phyloP scores from a whole-genome alignment of 768 basidiomycete genomes.

The Pleurotus giganteus region DNA sequence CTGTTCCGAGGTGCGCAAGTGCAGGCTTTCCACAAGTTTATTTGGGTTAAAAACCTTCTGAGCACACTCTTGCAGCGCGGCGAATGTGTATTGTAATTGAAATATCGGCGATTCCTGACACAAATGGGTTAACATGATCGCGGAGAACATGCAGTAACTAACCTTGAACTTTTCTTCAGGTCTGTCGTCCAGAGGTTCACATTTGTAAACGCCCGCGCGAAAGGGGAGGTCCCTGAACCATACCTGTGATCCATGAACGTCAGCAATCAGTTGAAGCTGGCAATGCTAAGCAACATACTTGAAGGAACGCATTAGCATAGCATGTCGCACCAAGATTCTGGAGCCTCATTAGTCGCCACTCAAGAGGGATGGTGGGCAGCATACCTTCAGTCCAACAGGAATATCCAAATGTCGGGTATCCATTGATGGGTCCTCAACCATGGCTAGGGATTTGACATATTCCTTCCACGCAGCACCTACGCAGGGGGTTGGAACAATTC shows the following conservation, averaged over 20 bases:
- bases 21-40: slow-evolving; percentile 82
- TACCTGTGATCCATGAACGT: slow-evolving; percentile 46
- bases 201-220: slow-evolving; percentile 78
- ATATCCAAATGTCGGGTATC: slow-evolving; percentile 47
- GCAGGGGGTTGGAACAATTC: slow-evolving; percentile 10
- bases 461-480: slow-evolving; percentile 48
- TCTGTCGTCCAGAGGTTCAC: slow-evolving; percentile 52
- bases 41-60: slow-evolving; percentile 77
- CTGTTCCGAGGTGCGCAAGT: slow-evolving; percentile 80
- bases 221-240: slow-evolving; percentile 90
- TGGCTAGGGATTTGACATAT: slow-evolving; percentile 49
- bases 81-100: slow-evolving; percentile 77
- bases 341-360: slow-evolving; percentile 6
- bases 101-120: slow-evolving; percentile 73
- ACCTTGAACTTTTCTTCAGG: slow-evolving; percentile 42
- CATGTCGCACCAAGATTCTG: slow-evolving; percentile 97
- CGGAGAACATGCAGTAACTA: slow-evolving; percentile 5
- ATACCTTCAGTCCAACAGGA: slow-evolving; percentile 79
- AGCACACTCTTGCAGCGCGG: slow-evolving; percentile 76
- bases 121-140: slow-evolving; percentile 2
- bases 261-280: background rate
- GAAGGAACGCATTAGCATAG: slow-evolving; percentile 93
- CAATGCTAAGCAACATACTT: slow-evolving; percentile 42
- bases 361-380: slow-evolving; percentile 11
- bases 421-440: slow-evolving; percentile 55